Evolutionary conservation across 495 filamentous ascomycete species (phyloP), one percentile per base, ranked within the genome.

Genomic region (Xylaria curta): DNA sequence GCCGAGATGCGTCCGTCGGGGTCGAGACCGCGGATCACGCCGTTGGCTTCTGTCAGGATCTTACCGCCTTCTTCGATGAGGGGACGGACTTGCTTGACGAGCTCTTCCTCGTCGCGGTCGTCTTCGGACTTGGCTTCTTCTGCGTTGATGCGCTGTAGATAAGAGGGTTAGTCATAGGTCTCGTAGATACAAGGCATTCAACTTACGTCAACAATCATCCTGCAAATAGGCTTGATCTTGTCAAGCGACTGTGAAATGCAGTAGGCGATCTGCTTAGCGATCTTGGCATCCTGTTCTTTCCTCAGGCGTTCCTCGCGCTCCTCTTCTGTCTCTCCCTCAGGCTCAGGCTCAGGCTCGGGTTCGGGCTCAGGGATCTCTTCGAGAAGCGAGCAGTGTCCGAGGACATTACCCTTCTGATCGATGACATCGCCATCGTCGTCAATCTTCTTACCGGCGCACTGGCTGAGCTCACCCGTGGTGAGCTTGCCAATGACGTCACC

Each of bases 31-130:
- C 94, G 93, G 79, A 98, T 95, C 21, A 92, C 86, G 72, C 94
- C 95, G 79, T 97, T 94, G 82, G 92, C 93, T 78, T 98, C 95
- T 72, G 90, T 88, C 2, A 98, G 88, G 79, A 96, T 94, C 70
- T 88, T 88, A 68, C 88, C 88, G 44, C 89, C 94, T 78, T 97
- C 91, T 76, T 98, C 94, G 76, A 98, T 90, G 21, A 97, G 83
- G 0, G 95, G 95, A 75, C 91, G 93, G 75, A 97, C 92, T 61
- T 93, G 85, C 76, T 93, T 85, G 76, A 98, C 95, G 17, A 98
- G 88, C 72, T 91, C 86, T 74, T 97, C 94, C 76, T 98, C 95
- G 79, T 98, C 94, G 24, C 97, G 89, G 75, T 97, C 93, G 10
- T 97, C 94, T 79, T 93, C 91, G n/a, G 92, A 90, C 9, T 91